Evolutionary conservation across 768 basidiomycete genomes (phyloP), one percentile per base, ranked within the genome.

Genomic region (Favolaschia claudopus): DNA sequence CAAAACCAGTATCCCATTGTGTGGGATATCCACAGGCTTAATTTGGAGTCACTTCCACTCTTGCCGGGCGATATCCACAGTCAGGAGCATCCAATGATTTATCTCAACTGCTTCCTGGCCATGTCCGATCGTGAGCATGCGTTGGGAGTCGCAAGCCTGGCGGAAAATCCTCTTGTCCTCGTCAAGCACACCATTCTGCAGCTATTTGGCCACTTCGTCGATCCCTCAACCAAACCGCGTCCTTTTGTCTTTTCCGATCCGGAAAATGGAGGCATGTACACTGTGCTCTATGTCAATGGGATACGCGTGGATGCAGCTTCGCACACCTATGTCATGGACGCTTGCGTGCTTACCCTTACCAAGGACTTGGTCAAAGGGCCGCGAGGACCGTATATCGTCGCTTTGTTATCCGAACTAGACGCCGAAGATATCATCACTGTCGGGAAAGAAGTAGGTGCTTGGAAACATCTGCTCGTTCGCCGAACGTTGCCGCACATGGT

Each of bases 401-500:
- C 1, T 13, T 22, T 48, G 17, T 7, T 25, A 12, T 44, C 25
- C 44, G n/a, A n/a, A n/a, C n/a, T 55, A 13, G 25, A 60, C 13
- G 10, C 31, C 32, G 12, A 39, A 5, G 28, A 48, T n/a, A 27
- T n/a, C n/a, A 55, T 12, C 15, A 52, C 63, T 1, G 46, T 15
- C 9, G 54, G 60, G 9, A 71, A 67, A 6, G 77, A 74, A 60
- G 64, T 71, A 37, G 55, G 58, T 37, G 74, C 73, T 1, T 82
- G 80, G 81, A 75, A 78, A 39, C 67, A 76, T 51, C 69, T 81
- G 10, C 67, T 82, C 1, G 7, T 55, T 77, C 25, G 69, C 72
- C 12, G 80, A 82, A 55, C 73, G 78, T 36, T 79, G 77, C 36
- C 73, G 76, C n/a, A 66, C 65, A 0, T 81, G 79, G 80, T 62